These are phyloP conservation scores for Hymenoscyphus scutula DNA, from an alignment of 2,329 filamentous ascomycete genomes.

Conservation along the genomic window DNA sequence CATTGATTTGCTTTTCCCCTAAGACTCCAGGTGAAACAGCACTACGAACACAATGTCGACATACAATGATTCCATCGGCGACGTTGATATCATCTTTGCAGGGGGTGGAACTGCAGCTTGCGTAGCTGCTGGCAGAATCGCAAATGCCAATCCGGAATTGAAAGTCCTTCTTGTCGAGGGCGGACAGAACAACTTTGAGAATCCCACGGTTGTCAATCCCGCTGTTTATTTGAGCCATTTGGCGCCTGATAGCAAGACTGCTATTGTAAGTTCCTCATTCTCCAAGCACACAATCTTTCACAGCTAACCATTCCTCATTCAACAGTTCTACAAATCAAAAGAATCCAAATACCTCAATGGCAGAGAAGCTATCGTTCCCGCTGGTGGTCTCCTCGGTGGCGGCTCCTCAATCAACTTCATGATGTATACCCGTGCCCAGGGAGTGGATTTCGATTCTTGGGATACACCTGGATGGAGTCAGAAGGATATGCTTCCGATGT, in stretches of 20 bases:
- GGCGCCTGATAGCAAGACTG: constrained; percentile 47
- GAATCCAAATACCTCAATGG: constrained; percentile 45
- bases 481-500: constrained; percentile 50
- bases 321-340: constrained; percentile 51
- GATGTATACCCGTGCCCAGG: constrained; percentile 48
- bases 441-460: constrained; percentile 52
- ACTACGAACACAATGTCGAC: constrained; percentile 27
- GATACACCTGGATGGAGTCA: constrained; percentile 50
- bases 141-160: constrained; percentile 48
- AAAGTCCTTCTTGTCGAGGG: constrained; percentile 53
- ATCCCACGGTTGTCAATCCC: constrained; percentile 50
- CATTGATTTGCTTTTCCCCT: not conserved
- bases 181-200: constrained; percentile 51
- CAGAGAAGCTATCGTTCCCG: constrained; percentile 42
- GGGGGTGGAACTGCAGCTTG: constrained; percentile 50
- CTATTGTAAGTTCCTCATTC: constrained; percentile 31
- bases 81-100: constrained; percentile 52
- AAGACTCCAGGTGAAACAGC: not conserved
- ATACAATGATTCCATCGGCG: constrained; percentile 31
- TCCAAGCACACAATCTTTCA: not conserved
- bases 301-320: not conserved
- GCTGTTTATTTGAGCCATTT: constrained; percentile 50
- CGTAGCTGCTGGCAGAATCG: constrained; percentile 49
- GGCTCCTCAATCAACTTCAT: constrained; percentile 60
- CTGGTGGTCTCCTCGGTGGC: constrained; percentile 56